These are phyloP conservation scores for Kodamaea neixiangensis DNA, from an alignment of 805 yeast species.

Conservation along the genomic window DNA sequence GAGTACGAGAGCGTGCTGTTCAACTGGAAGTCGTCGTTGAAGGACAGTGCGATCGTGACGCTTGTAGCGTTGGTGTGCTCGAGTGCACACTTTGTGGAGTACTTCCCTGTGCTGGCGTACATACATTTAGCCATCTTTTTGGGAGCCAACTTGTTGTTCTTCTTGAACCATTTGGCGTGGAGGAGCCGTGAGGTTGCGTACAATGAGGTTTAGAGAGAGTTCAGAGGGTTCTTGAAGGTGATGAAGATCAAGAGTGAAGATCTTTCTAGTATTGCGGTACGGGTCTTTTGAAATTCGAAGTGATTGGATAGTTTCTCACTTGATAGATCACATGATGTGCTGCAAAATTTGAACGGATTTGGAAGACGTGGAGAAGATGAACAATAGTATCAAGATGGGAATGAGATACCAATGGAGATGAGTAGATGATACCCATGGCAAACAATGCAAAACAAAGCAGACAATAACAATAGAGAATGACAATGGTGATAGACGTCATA, in stretches of 20 bases:
- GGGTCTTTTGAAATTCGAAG: too few relatives aligned
- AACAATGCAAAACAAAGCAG: too few relatives aligned
- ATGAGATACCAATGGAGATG: too few relatives aligned
- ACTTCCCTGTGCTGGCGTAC: constrained; percentile 1
- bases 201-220: not conserved
- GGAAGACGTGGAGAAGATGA: too few relatives aligned
- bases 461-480: too few relatives aligned
- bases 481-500: too few relatives aligned
- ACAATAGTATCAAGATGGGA: too few relatives aligned
- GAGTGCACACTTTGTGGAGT: not conserved
- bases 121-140: not conserved
- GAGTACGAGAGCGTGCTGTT: not conserved
- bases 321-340: too few relatives aligned
- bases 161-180: constrained; percentile 2
- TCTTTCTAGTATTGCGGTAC: too few relatives aligned
- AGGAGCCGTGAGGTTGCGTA: not conserved
- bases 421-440: too few relatives aligned
- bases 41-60: not conserved
- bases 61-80: not conserved
- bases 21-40: not conserved
- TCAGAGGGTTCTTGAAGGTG: not conserved
- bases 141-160: constrained; percentile 2
- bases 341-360: too few relatives aligned
- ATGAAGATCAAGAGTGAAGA: not conserved
- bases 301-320: too few relatives aligned